phyloP scores from a whole-genome alignment of 2,329 filamentous ascomycete species.

The Fusarium liriodendri region DNA sequence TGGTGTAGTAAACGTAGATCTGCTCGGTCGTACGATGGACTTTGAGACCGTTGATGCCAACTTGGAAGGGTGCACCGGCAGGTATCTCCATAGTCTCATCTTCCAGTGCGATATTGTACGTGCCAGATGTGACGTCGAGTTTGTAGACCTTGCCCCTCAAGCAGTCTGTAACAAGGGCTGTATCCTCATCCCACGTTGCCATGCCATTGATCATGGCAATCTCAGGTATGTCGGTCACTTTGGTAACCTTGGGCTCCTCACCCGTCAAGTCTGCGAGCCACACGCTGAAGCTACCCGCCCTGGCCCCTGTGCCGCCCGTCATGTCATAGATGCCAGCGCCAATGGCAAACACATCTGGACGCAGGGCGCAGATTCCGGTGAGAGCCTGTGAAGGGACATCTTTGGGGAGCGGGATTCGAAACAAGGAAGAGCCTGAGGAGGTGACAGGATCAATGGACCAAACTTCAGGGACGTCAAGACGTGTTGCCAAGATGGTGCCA shows the following conservation, averaged over 20 bases:
- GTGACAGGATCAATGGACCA: conserved; percentile 30
- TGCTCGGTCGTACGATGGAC: conserved; percentile 24
- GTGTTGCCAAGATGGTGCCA: conserved; percentile 30
- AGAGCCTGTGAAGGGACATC: conserved; percentile 17
- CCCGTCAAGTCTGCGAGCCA: conserved; percentile 34
- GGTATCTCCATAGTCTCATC: conserved; percentile 31
- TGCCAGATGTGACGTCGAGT: conserved; percentile 18
- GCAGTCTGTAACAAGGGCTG: conserved; percentile 31
- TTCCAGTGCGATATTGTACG: conserved; percentile 22
- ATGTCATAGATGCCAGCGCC: conserved; percentile 31
- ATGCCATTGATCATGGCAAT: conserved; percentile 37
- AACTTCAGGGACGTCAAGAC: conserved; percentile 35
- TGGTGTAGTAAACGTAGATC: conserved; percentile 31
- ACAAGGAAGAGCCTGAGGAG: conserved; percentile 16
- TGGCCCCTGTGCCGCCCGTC: conserved; percentile 8
- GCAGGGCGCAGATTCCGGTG: conserved; percentile 33
- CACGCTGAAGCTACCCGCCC: conserved; percentile 23
- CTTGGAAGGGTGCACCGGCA: conserved; percentile 11
- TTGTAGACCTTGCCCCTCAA: conserved; percentile 34
- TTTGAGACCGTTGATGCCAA: conserved; percentile 37
- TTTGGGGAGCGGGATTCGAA: conserved; percentile 12
- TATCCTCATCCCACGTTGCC: conserved; percentile 32
- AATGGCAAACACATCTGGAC: conserved; percentile 32
- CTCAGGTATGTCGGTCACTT: conserved; percentile 9
- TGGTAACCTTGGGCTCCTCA: conserved; percentile 9